Evolutionary conservation across 108 stramenopile genomes (phyloP).

Genomic region (Aurantiochytrium sp.): DNA sequence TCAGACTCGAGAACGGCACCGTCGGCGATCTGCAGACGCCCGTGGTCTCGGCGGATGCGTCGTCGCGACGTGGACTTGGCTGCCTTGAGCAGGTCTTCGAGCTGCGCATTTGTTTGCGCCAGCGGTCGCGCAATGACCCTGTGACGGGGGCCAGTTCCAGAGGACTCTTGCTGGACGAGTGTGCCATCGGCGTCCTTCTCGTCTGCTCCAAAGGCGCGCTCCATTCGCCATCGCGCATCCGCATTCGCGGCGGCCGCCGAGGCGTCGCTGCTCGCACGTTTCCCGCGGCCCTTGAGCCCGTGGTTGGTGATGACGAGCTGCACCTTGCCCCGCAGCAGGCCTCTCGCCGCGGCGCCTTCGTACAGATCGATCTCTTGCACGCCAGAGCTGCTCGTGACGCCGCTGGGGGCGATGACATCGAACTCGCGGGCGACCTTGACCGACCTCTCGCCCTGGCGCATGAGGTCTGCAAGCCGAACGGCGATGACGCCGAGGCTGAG

Average conservation of each 20-base stretch:
- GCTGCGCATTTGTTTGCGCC: constrained; percentile 50
- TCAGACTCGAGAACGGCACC: not conserved
- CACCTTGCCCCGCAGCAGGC: constrained; percentile 33
- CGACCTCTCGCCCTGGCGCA: constrained; percentile 51
- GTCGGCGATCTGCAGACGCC: not conserved
- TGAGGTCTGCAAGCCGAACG: constrained; percentile 45
- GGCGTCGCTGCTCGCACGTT: not conserved
- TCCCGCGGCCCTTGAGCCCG: constrained; percentile 33
- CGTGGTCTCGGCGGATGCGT: not conserved
- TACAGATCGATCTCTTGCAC: not conserved
- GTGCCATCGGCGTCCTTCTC: not conserved
- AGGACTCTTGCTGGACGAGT: not conserved
- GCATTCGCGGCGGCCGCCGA: not conserved
- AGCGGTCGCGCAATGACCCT: constrained; percentile 57
- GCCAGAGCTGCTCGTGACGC: not conserved
- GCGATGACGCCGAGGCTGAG: constrained; percentile 52
- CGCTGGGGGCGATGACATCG: constrained; percentile 39
- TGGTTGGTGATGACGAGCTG: constrained; percentile 42
- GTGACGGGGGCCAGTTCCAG: constrained; percentile 42
- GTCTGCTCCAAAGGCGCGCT: not conserved
- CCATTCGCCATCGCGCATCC: not conserved
- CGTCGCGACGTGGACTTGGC: not conserved
- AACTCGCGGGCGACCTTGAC: constrained; percentile 49
- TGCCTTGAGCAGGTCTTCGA: constrained; percentile 31
- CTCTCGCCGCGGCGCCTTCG: not conserved